Evolutionary conservation across 75 land plant species (phyloP), one percentile per base, ranked within the genome.

Genomic region (Cunninghamia lanceolata): DNA sequence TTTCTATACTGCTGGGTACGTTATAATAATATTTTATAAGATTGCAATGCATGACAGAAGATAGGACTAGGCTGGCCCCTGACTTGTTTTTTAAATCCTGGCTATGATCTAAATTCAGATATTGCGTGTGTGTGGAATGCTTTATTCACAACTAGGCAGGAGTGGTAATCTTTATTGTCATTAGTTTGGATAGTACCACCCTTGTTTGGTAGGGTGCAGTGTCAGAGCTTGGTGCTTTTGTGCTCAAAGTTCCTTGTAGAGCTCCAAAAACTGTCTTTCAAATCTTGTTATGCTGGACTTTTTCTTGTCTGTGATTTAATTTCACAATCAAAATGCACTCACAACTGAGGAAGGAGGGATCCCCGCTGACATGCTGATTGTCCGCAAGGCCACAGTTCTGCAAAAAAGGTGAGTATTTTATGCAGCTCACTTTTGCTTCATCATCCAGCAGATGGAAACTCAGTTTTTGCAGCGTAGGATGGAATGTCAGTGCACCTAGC

Each of bases 241-340:
- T 77, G 45, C 68, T 63, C 68, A 25, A 63, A 63, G 68, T 25
- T 40, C 28, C 38, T 15, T 77, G 28, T 77, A 77, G 80, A 77
- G 80, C 80, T 77, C 28, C 80, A 77, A 77, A n/a, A 77, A 8
- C 10, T 77, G 45, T 39, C 80, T 77, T 77, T 77, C 43, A 39
- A 38, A 40, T 40, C 36, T 77, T 77, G 40, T 25, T 39, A 77
- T 77, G n/a, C 45, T 77, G 80, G n/a, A 77, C 7, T 77, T 77
- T 40, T 39, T 38, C 45, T 42, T 77, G 80, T 77, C 80, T 77
- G 28, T 40, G 38, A 77, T 77, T 77, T 39, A 17, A 77, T 77
- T 21, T 77, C 28, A 19, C 80, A 39, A 77, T 38, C 80, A 39
- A 77, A 75, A 77, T 77, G 19, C 45, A 40, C 38, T 40, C 80